Conservation (phyloP, 2,329 filamentous ascomycete genomes). For the Phoma sp. region DNA sequence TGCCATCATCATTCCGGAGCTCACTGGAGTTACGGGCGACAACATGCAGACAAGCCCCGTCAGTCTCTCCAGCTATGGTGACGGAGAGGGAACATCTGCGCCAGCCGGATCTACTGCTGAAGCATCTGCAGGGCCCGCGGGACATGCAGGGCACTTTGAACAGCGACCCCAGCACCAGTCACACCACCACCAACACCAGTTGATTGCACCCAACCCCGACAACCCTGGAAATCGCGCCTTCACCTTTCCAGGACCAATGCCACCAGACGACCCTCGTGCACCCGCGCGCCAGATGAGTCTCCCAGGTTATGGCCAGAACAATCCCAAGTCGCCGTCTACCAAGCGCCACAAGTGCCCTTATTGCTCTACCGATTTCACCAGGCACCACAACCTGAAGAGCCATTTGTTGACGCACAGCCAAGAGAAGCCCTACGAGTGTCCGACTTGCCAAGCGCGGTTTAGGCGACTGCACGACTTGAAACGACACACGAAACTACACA, state of each 20-base stretch:
- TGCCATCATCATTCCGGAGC: conserved; percentile 57
- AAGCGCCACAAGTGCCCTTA: conserved; percentile 98
- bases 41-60: conserved; percentile 59
- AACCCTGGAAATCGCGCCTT: conserved; percentile 60
- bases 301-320: conserved; percentile 61
- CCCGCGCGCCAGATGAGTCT: conserved; percentile 65
- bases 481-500: conserved; percentile 94
- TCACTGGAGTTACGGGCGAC: conserved; percentile 46
- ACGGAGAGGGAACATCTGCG: conserved; percentile 55
- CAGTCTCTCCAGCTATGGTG: conserved; percentile 61
- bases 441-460: conserved; percentile 92
- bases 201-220: conserved; percentile 45
- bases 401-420: conserved; percentile 97
- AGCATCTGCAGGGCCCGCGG: conserved; percentile 55
- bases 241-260: conserved; percentile 67
- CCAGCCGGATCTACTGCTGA: conserved; percentile 58
- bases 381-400: conserved; percentile 96
- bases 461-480: conserved; percentile 93
- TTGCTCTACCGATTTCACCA: conserved; percentile 94
- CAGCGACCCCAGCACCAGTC: conserved; percentile 33
- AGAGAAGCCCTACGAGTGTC: conserved; percentile 95
- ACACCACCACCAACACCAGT: conserved; percentile 43
- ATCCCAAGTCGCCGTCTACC: conserved; percentile 71
- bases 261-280: conserved; percentile 56
- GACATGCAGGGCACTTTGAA: conserved; percentile 44